phyloP scores from a whole-genome alignment of 2,329 filamentous ascomycete species.

The Claviceps capensis region DNA sequence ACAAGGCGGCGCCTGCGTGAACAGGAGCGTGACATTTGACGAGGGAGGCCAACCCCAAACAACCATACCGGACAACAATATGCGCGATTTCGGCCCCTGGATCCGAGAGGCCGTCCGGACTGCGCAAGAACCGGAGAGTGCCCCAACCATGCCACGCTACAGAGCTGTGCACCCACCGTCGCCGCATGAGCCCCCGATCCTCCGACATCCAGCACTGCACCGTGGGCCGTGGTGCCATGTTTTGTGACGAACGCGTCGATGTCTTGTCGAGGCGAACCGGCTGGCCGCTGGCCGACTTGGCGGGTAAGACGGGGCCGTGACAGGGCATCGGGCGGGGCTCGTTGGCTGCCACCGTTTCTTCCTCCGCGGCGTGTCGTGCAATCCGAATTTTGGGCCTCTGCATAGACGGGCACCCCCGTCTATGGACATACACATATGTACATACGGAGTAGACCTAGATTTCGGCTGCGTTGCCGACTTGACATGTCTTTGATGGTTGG shows the following conservation, averaged over 20 bases:
- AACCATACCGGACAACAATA: background rate
- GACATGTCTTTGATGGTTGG: background rate
- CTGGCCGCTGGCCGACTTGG: background rate
- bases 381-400: background rate
- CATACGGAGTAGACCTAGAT: background rate
- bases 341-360: background rate
- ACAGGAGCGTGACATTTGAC: background rate
- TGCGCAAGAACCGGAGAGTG: background rate
- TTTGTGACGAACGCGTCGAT: background rate
- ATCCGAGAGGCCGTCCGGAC: background rate
- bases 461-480: constrained; percentile 5
- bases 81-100: background rate
- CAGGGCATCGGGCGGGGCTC: background rate
- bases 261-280: background rate
- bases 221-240: background rate
- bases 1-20: background rate
- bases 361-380: background rate
- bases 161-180: background rate
- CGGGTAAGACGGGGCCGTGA: background rate
- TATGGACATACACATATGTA: background rate
- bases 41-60: background rate
- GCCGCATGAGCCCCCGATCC: background rate
- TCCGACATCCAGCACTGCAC: background rate
- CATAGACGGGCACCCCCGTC: background rate
- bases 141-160: background rate